Evolutionary conservation across 1,139 yeast genomes (phyloP).

Genomic region (Suhomyces kunorum): DNA sequence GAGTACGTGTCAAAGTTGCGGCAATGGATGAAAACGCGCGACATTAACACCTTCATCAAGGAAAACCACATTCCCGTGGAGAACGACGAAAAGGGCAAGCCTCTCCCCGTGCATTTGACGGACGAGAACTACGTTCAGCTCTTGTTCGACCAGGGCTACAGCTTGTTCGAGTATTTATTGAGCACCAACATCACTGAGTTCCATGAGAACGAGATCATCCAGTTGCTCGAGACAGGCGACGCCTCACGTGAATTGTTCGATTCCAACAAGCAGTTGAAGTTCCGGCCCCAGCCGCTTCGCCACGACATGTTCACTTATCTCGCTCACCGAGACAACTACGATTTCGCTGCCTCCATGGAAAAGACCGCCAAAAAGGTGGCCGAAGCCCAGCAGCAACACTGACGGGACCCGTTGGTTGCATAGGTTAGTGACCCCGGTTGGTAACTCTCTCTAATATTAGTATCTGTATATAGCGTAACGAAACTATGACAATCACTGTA

Average conservation of each 20-base stretch:
- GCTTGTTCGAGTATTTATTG: constrained; percentile 33
- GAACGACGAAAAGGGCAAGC: constrained; percentile 10
- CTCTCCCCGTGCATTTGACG: constrained; percentile 24
- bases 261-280: constrained; percentile 9
- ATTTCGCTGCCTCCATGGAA: not conserved
- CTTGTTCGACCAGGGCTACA: constrained; percentile 22
- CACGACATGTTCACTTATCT: constrained; percentile 27
- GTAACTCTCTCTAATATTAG: too few relatives aligned
- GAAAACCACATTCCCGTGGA: constrained; percentile 7
- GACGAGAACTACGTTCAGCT: constrained; percentile 34
- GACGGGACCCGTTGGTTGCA: not conserved
- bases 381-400: not conserved
- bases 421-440: too few relatives aligned
- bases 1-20: constrained; percentile 26
- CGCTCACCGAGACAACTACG: constrained; percentile 10
- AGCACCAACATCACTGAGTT: constrained; percentile 32
- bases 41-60: constrained; percentile 22
- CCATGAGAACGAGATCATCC: constrained; percentile 34
- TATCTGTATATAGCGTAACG: too few relatives aligned
- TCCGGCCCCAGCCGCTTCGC: constrained; percentile 22
- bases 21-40: constrained; percentile 30
- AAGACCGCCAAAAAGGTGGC: not conserved
- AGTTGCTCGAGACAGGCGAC: constrained; percentile 18
- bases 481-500: too few relatives aligned
- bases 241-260: constrained; percentile 21